Evolutionary conservation across 345 rosid genomes (phyloP), one percentile per base, ranked within the genome.

Genomic region (Kandelia obovata): DNA sequence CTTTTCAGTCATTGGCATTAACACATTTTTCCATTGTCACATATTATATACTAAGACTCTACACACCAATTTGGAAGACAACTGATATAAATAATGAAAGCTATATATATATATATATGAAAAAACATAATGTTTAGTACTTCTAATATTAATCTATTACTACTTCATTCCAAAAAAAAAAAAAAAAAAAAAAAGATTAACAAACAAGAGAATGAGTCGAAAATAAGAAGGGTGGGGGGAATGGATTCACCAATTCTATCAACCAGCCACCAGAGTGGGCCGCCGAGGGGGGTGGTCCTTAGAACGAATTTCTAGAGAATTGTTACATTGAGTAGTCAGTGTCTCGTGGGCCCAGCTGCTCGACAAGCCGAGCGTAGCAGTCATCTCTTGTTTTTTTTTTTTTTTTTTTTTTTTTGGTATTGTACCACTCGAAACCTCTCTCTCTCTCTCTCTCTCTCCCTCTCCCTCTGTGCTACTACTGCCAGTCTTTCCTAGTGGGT

Each of bases 361-460:
- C 47, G 73, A 76, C 77, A 68, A 76, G 66, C 47, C 49, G 65
- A 69, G 69, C 39, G 58, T 51, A 67, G 35, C 70, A 60, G 70
- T 76, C 78, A 39, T 72, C 80, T 73, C 80, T 77, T 73, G 73
- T 71, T 78, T 78, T 67, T 68, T 2, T 67, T 21, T 21, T 21
- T 21, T 21, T 21, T 21, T 21, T 21, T 21, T 21, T 21, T 21
- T 21, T 21, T 21, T 21, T 21, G 21, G 39, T 56, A 43, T 43
- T 43, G 49, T 13, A 2, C 17, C 4, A 43, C 49, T 2, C 13
- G 17, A 43, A 43, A 3, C 71, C 46, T 16, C 49, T 43, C 49
- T 59, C 20, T 68, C 53, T 21, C 52, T 21, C 49, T 32, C 35
- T 25, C 30, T 23, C 26, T 19, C 55, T 19, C 55, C 17, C 55